phyloP scores from a whole-genome alignment of 331 rosid species.

The Telfairia occidentalis region DNA sequence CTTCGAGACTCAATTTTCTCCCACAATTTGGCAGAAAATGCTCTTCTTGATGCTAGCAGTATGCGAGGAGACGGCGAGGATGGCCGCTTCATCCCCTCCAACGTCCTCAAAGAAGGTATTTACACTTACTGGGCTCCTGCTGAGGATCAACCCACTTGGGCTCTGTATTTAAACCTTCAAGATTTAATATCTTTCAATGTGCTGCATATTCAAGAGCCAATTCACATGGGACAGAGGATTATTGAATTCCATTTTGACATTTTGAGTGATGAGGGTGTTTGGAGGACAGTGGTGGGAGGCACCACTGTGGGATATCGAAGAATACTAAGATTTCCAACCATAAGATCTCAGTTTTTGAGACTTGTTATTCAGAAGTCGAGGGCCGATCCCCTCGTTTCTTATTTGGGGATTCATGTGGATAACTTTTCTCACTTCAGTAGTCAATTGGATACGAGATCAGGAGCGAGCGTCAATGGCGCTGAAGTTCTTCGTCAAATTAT shows the following conservation, averaged over 20 bases:
- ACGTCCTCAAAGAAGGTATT: conserved; percentile 56
- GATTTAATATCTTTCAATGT: conserved; percentile 52
- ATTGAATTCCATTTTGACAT: conserved; percentile 57
- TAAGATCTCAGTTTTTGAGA: conserved; percentile 48
- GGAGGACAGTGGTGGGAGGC: conserved; percentile 50
- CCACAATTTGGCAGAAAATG: conserved; percentile 41
- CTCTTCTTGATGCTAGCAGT: conserved; percentile 54
- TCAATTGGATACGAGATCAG: conserved; percentile 14
- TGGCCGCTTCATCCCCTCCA: conserved; percentile 44
- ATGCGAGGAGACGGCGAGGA: conserved; percentile 46
- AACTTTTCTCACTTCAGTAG: conserved; percentile 26
- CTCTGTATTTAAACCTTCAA: conserved; percentile 41
- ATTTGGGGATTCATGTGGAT: conserved; percentile 57
- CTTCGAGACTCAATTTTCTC: conserved; percentile 64
- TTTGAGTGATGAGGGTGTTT: conserved; percentile 25
- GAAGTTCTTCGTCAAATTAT: conserved; percentile 24
- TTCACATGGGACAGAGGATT: conserved; percentile 85
- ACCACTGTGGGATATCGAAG: conserved; percentile 77
- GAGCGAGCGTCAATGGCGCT: conserved; percentile 31
- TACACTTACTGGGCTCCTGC: conserved; percentile 73
- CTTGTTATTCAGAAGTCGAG: conserved; percentile 57
- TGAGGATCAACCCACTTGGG: conserved; percentile 45
- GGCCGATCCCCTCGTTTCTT: conserved; percentile 62
- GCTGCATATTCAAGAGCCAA: conserved; percentile 73
- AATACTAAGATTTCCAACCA: conserved; percentile 42